Evolutionary conservation across 306 rosid species (phyloP).

Genomic region (Mimosa bimucronata): DNA sequence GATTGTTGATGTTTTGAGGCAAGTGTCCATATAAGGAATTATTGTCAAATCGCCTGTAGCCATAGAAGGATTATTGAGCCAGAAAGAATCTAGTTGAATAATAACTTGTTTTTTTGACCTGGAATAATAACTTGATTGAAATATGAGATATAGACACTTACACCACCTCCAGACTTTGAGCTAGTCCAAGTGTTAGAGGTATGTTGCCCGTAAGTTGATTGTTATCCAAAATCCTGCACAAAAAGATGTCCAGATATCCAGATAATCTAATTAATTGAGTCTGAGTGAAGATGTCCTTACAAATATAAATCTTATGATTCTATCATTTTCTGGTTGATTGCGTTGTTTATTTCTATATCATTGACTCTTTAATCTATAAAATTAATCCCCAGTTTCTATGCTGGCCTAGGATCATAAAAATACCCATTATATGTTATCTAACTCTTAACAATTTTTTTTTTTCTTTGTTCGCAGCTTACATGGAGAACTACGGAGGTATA

Average conservation of each 20-base stretch:
- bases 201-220: constrained; percentile 52
- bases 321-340: not conserved
- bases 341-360: not conserved
- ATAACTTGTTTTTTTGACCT: constrained; percentile 7
- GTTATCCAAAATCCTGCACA: constrained; percentile 48
- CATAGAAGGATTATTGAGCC: constrained; percentile 10
- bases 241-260: not conserved
- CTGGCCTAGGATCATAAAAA: not conserved
- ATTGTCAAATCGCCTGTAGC: constrained; percentile 52
- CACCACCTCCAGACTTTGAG: constrained; percentile 44
- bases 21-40: constrained; percentile 45
- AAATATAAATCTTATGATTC: not conserved
- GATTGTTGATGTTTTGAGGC: constrained; percentile 49
- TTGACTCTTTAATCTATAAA: not conserved
- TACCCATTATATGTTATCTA: not conserved
- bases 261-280: not conserved
- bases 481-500: not conserved
- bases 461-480: constrained; percentile 3
- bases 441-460: not conserved
- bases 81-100: not conserved
- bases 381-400: not conserved
- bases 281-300: not conserved
- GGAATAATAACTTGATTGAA: constrained; percentile 8
- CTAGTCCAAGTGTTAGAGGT: constrained; percentile 51
- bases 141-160: constrained; percentile 45